A percentile compares a stretch with the other conserved stretches of the same genome.
These are phyloP conservation scores for Endocarpon pusillum DNA, from an alignment of 495 filamentous ascomycete species.

Conservation along the genomic window DNA sequence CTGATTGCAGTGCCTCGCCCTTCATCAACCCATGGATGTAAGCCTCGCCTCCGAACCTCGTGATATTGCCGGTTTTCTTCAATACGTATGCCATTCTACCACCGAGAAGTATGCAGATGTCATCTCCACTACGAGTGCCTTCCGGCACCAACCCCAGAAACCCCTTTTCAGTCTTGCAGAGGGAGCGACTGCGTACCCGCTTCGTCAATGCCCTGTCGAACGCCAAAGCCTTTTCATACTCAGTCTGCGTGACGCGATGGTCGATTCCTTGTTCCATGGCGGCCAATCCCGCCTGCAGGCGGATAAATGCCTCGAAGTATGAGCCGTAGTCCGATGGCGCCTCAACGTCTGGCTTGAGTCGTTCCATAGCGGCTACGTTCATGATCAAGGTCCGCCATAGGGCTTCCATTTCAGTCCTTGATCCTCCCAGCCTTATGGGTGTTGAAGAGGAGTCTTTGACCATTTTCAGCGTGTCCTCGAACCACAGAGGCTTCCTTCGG, in stretches of 20 bases:
- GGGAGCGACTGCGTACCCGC: background rate
- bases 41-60: conserved; percentile 9
- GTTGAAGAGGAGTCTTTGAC: too few species aligned
- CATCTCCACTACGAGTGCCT: background rate
- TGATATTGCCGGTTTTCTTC: background rate
- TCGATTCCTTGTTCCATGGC: too few species aligned
- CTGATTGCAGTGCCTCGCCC: too few species aligned
- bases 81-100: background rate
- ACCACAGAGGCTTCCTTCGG: background rate
- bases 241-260: background rate
- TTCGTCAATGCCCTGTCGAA: background rate
- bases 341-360: too few species aligned
- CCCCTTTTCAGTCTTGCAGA: background rate
- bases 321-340: too few species aligned
- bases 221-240: background rate
- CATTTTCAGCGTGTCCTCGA: too few species aligned
- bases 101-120: conserved; percentile 2
- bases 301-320: background rate
- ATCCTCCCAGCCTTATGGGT: background rate
- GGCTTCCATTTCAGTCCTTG: background rate
- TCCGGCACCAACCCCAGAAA: background rate
- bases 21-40: conserved; percentile 14
- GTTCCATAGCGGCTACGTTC: background rate
- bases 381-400: background rate
- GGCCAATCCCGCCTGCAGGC: background rate